phyloP scores from a whole-genome alignment of 768 basidiomycete genomes.

The Phanerodontia chrysosporium region DNA sequence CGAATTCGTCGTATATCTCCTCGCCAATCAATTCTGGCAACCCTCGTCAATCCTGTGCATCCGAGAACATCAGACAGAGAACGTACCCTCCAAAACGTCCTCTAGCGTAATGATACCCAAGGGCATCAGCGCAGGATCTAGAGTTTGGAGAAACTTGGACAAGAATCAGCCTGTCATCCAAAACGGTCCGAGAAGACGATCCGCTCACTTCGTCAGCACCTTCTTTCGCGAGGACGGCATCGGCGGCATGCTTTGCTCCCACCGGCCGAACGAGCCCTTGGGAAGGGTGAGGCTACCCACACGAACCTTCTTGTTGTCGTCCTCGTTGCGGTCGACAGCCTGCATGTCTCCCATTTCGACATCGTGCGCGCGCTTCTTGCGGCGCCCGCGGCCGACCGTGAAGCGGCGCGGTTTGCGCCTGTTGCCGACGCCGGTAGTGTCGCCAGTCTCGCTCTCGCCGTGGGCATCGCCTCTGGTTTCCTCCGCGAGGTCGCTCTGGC shows the following conservation, averaged over 20 bases:
- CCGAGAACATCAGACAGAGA: neutral
- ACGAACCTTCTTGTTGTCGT: conserved; percentile 25
- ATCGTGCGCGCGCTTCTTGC: conserved; percentile 19
- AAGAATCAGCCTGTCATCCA: neutral
- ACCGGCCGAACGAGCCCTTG: conserved; percentile 22
- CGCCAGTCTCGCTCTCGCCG: conserved; percentile 16
- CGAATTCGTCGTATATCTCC: conserved; percentile 91
- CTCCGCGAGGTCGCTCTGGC: conserved; percentile 20
- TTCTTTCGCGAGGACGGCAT: conserved; percentile 75
- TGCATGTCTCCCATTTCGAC: conserved; percentile 28
- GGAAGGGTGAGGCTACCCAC: conserved; percentile 20
- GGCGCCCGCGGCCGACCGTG: conserved; percentile 19
- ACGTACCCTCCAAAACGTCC: conserved; percentile 82
- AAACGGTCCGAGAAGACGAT: neutral
- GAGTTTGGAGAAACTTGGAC: conserved; percentile 67
- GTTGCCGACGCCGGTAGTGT: conserved; percentile 6
- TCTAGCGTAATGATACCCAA: conserved; percentile 91
- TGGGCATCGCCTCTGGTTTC: conserved; percentile 18
- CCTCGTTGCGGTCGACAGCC: conserved; percentile 8
- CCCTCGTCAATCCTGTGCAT: neutral
- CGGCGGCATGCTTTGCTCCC: conserved; percentile 83
- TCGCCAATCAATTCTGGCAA: conserved; percentile 82
- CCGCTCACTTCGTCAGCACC: conserved; percentile 67
- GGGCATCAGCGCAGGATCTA: conserved; percentile 80
- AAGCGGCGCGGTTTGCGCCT: conserved; percentile 9